Evolutionary conservation across 2,329 filamentous ascomycete genomes (phyloP), one percentile per base, ranked within the genome.

Genomic region (Colletotrichum sp.): DNA sequence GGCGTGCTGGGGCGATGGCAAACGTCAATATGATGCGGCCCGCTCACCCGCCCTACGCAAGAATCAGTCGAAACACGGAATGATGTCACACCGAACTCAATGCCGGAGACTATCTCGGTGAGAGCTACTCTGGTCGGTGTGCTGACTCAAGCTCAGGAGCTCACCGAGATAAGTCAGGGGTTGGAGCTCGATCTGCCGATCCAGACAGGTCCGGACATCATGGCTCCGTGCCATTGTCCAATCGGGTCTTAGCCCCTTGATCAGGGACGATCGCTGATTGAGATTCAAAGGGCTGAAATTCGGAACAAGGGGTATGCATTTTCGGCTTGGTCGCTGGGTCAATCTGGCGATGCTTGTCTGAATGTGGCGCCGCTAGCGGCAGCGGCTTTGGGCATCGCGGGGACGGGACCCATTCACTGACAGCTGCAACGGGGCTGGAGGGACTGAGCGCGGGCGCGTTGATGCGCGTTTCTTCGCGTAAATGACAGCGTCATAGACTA

Each of bases 401-500:
- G 16, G 36, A 44, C 34, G 24, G 9, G 32, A n/a, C 28, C 60
- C 57, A 32, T 49, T 75, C 49, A 52, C 26, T 62, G 28, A 34
- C 63, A 18, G 30, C 32, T 60, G 73, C 70, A 52, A 73, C 64
- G 49, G 57, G 49, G 21, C 39, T 63, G 63, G 63, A 21, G 44
- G 57, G 21, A 39, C 49, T 36, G 67, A 32, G 57, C 64, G 60
- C 59, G n/a, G 26, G 32, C 60, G 65, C 72, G 69, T 68, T 67
- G 32, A 57, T 69, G 70, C 72, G 64, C 62, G 57, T 52, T 72
- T 72, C 67, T 59, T 72, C 70, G 67, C 63, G 74, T 70, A 62
- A 64, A 76, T 77, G 66, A 77, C 13, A 59, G 76, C 76, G 76
- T 77, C 76, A 77, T 77, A 76, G 76, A 76, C 26, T 28, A 4